A percentile compares a stretch with the other conserved stretches of the same genome.
Conservation (phyloP, 805 yeast species). For the Starmerella khaoyaiensis region DNA sequence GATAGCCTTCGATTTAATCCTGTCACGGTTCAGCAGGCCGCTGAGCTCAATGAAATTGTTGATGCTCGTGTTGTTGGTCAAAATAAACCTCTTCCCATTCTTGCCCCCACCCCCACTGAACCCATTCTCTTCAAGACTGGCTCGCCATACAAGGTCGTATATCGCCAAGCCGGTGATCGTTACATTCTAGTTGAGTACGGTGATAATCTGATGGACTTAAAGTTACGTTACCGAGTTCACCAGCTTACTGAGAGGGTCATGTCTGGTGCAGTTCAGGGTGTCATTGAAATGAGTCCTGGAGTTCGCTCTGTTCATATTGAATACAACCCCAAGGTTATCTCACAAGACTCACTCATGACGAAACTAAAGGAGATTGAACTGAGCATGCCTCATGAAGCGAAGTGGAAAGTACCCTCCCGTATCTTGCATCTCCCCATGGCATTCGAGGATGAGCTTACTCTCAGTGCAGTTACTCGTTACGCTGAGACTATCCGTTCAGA, state of each 20-base stretch:
- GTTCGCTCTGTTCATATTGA: conserved; percentile 89
- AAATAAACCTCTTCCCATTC: conserved; percentile 17
- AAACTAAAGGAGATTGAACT: conserved; percentile 50
- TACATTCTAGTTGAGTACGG: conserved; percentile 89
- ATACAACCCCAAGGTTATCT: conserved; percentile 48
- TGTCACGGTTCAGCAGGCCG: conserved; percentile 54
- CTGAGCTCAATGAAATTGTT: conserved; percentile 46
- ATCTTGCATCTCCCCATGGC: conserved; percentile 86
- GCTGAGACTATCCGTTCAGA: conserved; percentile 82
- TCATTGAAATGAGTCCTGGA: conserved; percentile 93
- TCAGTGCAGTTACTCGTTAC: conserved; percentile 82
- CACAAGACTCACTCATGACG: conserved; percentile 50
- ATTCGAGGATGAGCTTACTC: conserved; percentile 80
- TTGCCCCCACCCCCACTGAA: conserved; percentile 36
- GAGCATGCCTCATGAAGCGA: conserved; percentile 33
- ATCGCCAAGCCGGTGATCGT: conserved; percentile 96
- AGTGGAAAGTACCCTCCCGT: conserved; percentile 80
- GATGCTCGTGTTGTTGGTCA: conserved; percentile 33
- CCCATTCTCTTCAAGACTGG: conserved; percentile 54
- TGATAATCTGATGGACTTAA: conserved; percentile 72
- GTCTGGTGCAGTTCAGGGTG: conserved; percentile 54
- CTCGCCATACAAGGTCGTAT: conserved; percentile 58
- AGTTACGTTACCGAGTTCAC: conserved; percentile 72
- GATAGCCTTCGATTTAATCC: conserved; percentile 74
- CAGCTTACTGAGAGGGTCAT: conserved; percentile 63